phyloP scores from a whole-genome alignment of 2,329 filamentous ascomycete species.

The Botryotinia convoluta region DNA sequence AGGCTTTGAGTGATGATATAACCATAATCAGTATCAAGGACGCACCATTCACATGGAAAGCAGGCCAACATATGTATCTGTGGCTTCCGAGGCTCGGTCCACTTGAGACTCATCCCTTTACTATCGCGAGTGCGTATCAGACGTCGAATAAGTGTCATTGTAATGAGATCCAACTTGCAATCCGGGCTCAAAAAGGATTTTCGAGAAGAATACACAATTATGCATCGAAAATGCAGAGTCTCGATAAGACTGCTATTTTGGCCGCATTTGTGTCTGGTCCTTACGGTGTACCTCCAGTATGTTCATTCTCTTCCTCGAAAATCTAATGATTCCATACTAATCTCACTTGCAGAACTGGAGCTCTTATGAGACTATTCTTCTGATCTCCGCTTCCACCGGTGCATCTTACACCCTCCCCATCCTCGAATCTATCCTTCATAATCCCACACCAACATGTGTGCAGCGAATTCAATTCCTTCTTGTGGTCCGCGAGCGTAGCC shows the following conservation, averaged over 20 bases:
- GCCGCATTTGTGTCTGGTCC: constrained; percentile 55
- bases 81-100: constrained; percentile 56
- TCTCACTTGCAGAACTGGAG: constrained; percentile 45
- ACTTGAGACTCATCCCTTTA: constrained; percentile 59
- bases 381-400: constrained; percentile 62
- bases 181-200: constrained; percentile 56
- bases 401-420: constrained; percentile 60
- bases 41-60: constrained; percentile 56
- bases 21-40: constrained; percentile 59
- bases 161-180: constrained; percentile 59
- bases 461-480: constrained; percentile 54
- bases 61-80: constrained; percentile 60
- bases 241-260: constrained; percentile 34
- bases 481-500: constrained; percentile 50
- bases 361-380: constrained; percentile 56
- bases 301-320: neutral
- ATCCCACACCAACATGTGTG: constrained; percentile 46
- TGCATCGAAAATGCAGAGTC: constrained; percentile 41
- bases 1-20: constrained; percentile 50
- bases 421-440: constrained; percentile 52
- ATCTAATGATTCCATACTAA: neutral
- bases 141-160: constrained; percentile 42
- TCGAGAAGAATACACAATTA: constrained; percentile 52
- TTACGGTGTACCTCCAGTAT: constrained; percentile 50
- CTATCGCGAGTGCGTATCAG: constrained; percentile 53